Conservation (phyloP, 2,329 filamentous ascomycete species). For the Purpureocillium takamizusanense region DNA sequence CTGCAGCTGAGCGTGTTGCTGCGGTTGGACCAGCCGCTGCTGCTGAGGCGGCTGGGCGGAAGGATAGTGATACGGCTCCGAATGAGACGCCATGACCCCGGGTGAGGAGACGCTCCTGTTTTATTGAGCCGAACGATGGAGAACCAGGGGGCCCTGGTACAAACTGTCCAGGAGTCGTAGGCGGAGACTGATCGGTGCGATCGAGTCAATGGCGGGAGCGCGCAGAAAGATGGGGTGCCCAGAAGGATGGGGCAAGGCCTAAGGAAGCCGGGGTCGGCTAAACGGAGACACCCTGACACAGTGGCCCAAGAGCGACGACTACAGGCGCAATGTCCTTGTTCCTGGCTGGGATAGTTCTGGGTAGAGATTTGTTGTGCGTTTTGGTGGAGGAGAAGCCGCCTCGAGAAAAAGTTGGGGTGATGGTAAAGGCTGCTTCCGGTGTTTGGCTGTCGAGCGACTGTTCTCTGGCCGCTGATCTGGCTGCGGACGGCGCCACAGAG, state of each 20-base stretch:
- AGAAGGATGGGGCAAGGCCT: neutral
- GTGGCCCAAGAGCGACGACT: constrained; percentile 13
- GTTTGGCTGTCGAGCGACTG: neutral
- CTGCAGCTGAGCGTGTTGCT: constrained; percentile 15
- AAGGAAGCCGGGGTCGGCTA: constrained; percentile 2
- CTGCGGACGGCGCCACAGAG: constrained; percentile 2
- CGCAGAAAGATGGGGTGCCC: neutral
- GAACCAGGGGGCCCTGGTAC: constrained; percentile 3
- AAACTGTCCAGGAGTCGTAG: constrained; percentile 1
- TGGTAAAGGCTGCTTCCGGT: constrained; percentile 1
- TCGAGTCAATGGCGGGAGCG: neutral
- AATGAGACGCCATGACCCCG: constrained; percentile 25
- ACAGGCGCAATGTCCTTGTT: constrained; percentile 13
- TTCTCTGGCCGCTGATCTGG: neutral
- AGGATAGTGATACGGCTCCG: constrained; percentile 18
- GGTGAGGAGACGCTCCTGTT: constrained; percentile 20
- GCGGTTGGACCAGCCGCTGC: constrained; percentile 12
- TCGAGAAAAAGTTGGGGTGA: constrained; percentile 1
- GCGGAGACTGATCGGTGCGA: constrained; percentile 4
- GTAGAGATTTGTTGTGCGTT: constrained; percentile 15
- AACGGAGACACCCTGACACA: constrained; percentile 1
- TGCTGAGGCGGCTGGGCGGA: constrained; percentile 10
- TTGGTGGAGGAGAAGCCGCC: constrained; percentile 7
- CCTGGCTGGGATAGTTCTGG: constrained; percentile 16
- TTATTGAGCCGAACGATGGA: constrained; percentile 15